Conservation (phyloP, 352 stramenopile species). For the Phytophthora syringae region DNA sequence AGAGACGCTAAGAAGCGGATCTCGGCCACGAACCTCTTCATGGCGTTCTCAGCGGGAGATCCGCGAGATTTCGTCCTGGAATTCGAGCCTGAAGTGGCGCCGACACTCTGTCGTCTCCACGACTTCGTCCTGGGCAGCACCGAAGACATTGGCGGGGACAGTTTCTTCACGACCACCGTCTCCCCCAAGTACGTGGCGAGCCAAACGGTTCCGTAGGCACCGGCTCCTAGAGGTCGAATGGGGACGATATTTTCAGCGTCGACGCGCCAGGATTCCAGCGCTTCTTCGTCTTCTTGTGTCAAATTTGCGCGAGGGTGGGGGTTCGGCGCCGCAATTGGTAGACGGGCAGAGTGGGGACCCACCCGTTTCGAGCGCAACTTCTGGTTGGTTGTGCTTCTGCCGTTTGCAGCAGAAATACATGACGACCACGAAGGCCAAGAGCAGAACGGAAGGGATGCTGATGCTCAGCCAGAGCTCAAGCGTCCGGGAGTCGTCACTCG, state of each 20-base stretch:
- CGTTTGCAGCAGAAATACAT: slow-evolving; percentile 39
- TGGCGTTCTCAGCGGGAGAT: slow-evolving; percentile 10
- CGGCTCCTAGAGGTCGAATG: slow-evolving; percentile 41
- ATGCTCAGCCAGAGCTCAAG: slow-evolving; percentile 41
- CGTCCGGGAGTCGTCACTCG: slow-evolving; percentile 11
- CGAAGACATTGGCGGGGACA: slow-evolving; percentile 46
- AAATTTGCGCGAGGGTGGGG: slow-evolving; percentile 6
- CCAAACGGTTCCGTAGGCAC: slow-evolving; percentile 60
- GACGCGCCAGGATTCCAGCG: slow-evolving; percentile 58
- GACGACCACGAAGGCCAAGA: slow-evolving; percentile 25
- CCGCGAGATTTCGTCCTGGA: slow-evolving; percentile 33
- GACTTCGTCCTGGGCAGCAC: slow-evolving; percentile 35
- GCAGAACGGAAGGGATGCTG: slow-evolving; percentile 32
- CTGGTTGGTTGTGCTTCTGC: slow-evolving; percentile 1
- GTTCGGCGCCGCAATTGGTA: slow-evolving; percentile 17
- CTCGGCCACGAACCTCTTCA: slow-evolving; percentile 63
- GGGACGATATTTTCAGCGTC: slow-evolving; percentile 42
- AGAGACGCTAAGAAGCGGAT: slow-evolving; percentile 70
- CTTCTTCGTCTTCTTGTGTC: slow-evolving; percentile 55
- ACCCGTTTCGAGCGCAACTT: slow-evolving; percentile 9
- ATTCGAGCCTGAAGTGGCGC: slow-evolving; percentile 15
- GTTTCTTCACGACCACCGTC: slow-evolving; percentile 56
- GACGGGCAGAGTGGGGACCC: slow-evolving; percentile 5
- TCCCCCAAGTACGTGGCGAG: slow-evolving; percentile 55
- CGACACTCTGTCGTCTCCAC: slow-evolving; percentile 25